phyloP scores from a whole-genome alignment of 2,329 filamentous ascomycete species.

The Neofusicoccum laricinum region DNA sequence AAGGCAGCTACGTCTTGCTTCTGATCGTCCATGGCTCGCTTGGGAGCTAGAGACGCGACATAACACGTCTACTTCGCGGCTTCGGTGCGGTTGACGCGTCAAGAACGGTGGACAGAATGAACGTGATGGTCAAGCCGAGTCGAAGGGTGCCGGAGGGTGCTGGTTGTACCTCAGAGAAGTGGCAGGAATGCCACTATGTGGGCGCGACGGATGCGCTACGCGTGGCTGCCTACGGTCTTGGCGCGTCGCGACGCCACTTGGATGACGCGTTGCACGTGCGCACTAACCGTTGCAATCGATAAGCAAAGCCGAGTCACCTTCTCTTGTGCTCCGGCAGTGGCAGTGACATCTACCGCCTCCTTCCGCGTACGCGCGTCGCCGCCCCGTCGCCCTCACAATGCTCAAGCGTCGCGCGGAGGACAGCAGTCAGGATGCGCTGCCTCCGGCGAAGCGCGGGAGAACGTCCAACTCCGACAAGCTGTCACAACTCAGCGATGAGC shows the following conservation, averaged over 20 bases:
- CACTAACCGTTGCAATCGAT: slow-evolving; percentile 6
- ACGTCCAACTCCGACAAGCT: slow-evolving; percentile 57
- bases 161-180: background rate
- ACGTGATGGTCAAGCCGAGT: background rate
- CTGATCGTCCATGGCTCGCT: slow-evolving; percentile 2
- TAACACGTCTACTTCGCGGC: background rate
- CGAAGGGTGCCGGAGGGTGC: background rate
- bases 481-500: slow-evolving; percentile 77
- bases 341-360: background rate
- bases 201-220: background rate
- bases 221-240: background rate
- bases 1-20: background rate
- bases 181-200: background rate
- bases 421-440: slow-evolving; percentile 26
- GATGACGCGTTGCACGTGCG: slow-evolving; percentile 9
- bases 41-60: background rate
- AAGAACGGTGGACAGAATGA: background rate
- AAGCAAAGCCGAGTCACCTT: background rate
- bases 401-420: slow-evolving; percentile 23
- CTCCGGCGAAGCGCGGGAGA: slow-evolving; percentile 45
- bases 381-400: background rate
- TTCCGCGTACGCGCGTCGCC: background rate
- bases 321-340: background rate
- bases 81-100: background rate
- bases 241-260: background rate